Conservation (phyloP, 768 basidiomycete species). For the Rhodotorula sphaerocarpa region DNA sequence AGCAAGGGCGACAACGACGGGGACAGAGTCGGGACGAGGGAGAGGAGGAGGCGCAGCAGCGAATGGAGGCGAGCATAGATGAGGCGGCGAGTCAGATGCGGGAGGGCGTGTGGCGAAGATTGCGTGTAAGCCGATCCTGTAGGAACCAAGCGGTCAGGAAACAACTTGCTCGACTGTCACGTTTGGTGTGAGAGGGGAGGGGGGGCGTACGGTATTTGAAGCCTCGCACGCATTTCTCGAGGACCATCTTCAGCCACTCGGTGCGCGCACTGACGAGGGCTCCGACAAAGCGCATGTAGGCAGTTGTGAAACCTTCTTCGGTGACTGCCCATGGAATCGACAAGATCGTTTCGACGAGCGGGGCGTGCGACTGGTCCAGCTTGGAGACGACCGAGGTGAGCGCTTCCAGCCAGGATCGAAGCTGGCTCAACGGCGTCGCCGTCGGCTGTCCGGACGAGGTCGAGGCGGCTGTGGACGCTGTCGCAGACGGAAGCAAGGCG, state of each 20-base stretch:
- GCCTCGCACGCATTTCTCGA: conserved; percentile 71
- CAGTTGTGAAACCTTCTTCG: conserved; percentile 70
- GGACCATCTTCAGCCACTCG: conserved; percentile 78
- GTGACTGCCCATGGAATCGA: conserved; percentile 87
- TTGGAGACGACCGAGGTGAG: conserved; percentile 87
- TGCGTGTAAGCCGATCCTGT: conserved; percentile 32
- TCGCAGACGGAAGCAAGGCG: conserved; percentile 20
- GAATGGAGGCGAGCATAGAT: conserved; percentile 80
- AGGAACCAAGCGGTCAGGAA: not conserved
- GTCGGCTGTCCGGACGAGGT: conserved; percentile 45
- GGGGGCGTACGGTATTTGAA: conserved; percentile 73
- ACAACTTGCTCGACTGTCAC: too few species aligned
- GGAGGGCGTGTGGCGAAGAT: conserved; percentile 19
- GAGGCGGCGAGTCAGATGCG: conserved; percentile 59
- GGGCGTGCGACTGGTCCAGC: conserved; percentile 67
- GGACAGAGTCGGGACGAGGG: conserved; percentile 82
- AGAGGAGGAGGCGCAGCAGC: conserved; percentile 75
- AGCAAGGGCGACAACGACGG: conserved; percentile 78
- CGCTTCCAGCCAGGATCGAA: conserved; percentile 73
- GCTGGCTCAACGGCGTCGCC: conserved; percentile 39
- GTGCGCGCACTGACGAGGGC: conserved; percentile 85
- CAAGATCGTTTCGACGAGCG: conserved; percentile 77
- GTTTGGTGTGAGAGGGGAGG: not conserved
- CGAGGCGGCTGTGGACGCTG: conserved; percentile 18
- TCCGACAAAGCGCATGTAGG: conserved; percentile 79